Evolutionary conservation across 139 green algal genomes (phyloP).

Genomic region (Auxenochlorella pyrenoidosa): DNA sequence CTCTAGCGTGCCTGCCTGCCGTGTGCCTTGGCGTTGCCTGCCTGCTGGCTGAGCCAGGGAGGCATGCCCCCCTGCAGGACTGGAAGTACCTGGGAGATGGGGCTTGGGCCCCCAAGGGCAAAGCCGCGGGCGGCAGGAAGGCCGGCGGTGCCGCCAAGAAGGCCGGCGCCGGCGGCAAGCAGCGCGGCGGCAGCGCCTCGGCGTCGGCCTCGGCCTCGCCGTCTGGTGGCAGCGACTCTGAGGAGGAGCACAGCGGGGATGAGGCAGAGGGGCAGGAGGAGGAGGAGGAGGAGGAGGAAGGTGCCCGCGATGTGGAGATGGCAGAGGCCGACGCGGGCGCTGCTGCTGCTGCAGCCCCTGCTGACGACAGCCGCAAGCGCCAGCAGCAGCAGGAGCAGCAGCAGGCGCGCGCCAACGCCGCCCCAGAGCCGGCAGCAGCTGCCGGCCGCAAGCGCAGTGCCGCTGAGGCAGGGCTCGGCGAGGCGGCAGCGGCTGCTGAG

Average conservation of each 20-base stretch:
- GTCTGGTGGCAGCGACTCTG: background rate
- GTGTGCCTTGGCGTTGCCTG: background rate
- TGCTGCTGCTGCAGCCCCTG: too few relatives aligned
- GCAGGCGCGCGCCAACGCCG: background rate
- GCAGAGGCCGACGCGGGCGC: too few relatives aligned
- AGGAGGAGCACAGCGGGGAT: background rate
- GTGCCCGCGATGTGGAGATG: too few relatives aligned
- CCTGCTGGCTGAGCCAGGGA: background rate
- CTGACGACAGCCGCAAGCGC: too few relatives aligned
- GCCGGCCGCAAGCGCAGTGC: background rate
- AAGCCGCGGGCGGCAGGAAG: background rate
- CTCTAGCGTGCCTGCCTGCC: background rate
- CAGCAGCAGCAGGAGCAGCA: constrained; percentile 6
- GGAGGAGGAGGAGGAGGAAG: background rate
- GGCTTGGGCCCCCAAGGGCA: constrained; percentile 77
- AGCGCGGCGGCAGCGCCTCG: background rate
- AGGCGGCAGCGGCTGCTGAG: background rate
- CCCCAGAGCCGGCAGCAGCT: background rate
- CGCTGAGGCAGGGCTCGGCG: background rate
- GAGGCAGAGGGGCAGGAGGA: background rate
- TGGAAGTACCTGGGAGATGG: constrained; percentile 81
- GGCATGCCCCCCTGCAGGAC: constrained; percentile 42
- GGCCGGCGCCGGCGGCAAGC: background rate
- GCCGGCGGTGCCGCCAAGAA: background rate
- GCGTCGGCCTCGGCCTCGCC: background rate